phyloP scores from a whole-genome alignment of 257 asterid species.

The Plantago ovata region DNA sequence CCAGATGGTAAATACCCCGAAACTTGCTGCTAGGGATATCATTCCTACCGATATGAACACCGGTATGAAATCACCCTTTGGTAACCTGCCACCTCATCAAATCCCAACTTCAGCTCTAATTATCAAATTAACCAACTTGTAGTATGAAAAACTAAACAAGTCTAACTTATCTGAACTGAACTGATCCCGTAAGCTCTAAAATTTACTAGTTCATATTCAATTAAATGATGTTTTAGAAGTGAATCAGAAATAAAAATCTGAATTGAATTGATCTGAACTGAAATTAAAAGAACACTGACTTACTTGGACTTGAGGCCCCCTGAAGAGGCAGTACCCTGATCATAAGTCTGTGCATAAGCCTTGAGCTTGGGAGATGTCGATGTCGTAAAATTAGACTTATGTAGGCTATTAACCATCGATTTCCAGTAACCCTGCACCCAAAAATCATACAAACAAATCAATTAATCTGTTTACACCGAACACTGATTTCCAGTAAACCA shows the following conservation, averaged over 20 bases:
- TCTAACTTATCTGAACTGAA: too few relatives aligned
- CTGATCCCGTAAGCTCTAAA: too few relatives aligned
- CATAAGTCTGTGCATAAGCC: conserved; percentile 12
- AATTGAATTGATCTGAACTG: too few relatives aligned
- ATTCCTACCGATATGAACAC: conserved; percentile 49
- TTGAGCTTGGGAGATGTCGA: conserved; percentile 23
- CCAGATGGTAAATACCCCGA: conserved; percentile 45
- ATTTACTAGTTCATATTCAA: too few relatives aligned
- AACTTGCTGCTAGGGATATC: conserved; percentile 33
- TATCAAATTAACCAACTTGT: too few relatives aligned
- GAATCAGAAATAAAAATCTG: neutral
- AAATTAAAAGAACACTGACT: too few relatives aligned
- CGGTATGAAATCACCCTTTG: conserved; percentile 45
- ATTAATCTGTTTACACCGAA: too few relatives aligned
- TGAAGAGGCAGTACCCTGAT: neutral
- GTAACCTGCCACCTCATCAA: conserved; percentile 25
- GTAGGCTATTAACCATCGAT: conserved; percentile 18
- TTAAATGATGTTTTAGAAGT: neutral
- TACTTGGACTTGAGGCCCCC: conserved; percentile 28
- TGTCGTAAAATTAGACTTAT: conserved; percentile 26
- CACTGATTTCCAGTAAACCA: too few relatives aligned
- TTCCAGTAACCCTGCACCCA: conserved; percentile 22
- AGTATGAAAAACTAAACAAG: too few relatives aligned
- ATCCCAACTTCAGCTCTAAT: neutral
- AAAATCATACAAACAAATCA: neutral